phyloP scores from a whole-genome alignment of 306 rosid species.

The Comarum palustre region DNA sequence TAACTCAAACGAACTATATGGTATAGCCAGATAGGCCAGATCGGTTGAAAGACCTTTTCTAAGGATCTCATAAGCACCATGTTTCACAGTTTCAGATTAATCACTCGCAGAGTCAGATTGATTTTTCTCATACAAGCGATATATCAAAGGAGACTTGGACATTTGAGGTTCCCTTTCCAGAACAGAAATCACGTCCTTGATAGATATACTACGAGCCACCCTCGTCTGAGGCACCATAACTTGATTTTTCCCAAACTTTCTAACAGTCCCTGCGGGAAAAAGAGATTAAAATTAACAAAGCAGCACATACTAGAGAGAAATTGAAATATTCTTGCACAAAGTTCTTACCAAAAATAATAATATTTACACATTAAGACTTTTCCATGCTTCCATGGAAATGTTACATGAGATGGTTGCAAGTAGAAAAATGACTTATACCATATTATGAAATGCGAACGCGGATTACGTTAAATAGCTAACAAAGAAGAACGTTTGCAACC shows the following conservation, averaged over 20 bases:
- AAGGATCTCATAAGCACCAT: slow-evolving; percentile 6
- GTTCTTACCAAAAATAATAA: not conserved
- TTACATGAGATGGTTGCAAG: not conserved
- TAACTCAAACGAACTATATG: not conserved
- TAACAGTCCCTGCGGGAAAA: slow-evolving; percentile 41
- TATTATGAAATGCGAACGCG: not conserved
- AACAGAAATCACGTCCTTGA: slow-evolving; percentile 80
- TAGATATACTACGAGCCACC: slow-evolving; percentile 59
- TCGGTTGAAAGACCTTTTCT: not conserved
- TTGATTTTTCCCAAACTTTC: slow-evolving; percentile 63
- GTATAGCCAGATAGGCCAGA: not conserved
- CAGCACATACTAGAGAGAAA: not conserved
- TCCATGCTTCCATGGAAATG: not conserved
- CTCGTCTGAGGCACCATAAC: slow-evolving; percentile 38
- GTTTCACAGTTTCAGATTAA: slow-evolving; percentile 17
- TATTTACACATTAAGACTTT: not conserved
- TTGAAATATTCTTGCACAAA: not conserved
- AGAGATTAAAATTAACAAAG: slow-evolving; percentile 5
- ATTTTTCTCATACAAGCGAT: slow-evolving; percentile 58
- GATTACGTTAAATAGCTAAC: not conserved
- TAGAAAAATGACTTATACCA: not conserved
- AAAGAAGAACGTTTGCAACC: not conserved
- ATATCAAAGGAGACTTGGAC: slow-evolving; percentile 64
- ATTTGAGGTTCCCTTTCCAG: slow-evolving; percentile 93
- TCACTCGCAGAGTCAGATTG: slow-evolving; percentile 44